phyloP scores from a whole-genome alignment of 2,329 filamentous ascomycete species.

The Pleoardoris graminearum region DNA sequence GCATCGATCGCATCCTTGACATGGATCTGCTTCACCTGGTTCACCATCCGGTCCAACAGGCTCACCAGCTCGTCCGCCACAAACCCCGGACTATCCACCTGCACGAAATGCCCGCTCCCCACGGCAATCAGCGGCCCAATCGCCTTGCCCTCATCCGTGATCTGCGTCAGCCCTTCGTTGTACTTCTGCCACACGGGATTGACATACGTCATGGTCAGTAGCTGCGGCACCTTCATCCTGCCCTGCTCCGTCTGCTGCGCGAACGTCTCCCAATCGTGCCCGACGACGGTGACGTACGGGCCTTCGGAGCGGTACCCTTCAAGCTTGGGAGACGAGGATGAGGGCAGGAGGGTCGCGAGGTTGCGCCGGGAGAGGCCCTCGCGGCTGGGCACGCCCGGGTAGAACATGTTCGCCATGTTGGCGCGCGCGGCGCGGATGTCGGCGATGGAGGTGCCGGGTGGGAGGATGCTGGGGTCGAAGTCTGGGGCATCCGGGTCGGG shows the following conservation, averaged over 20 bases:
- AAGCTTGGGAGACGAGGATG: constrained; percentile 49
- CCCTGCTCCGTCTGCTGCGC: constrained; percentile 50
- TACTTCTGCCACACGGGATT: constrained; percentile 60
- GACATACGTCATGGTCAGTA: constrained; percentile 54
- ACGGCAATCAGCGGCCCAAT: constrained; percentile 54
- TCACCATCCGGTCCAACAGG: constrained; percentile 42
- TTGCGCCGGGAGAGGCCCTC: constrained; percentile 57
- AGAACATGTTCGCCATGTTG: constrained; percentile 50
- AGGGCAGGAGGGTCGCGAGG: constrained; percentile 50
- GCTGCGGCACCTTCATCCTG: constrained; percentile 34
- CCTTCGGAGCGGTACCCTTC: constrained; percentile 39
- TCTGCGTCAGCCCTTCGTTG: constrained; percentile 54
- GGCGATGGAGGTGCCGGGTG: constrained; percentile 43
- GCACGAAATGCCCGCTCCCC: constrained; percentile 60
- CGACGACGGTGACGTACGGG: constrained; percentile 56
- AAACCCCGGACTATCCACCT: constrained; percentile 55
- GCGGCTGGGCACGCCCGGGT: constrained; percentile 54
- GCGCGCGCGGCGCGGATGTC: constrained; percentile 42
- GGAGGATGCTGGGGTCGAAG: constrained; percentile 51
- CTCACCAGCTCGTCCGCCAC: constrained; percentile 38
- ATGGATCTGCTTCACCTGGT: constrained; percentile 40
- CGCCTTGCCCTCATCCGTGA: constrained; percentile 48
- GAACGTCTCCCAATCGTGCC: constrained; percentile 59
- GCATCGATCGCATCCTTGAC: constrained; percentile 22
- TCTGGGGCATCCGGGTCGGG: constrained; percentile 56